These are phyloP conservation scores for Coniochaeta sp. DNA, from an alignment of 2,329 filamentous ascomycete genomes.

Conservation along the genomic window DNA sequence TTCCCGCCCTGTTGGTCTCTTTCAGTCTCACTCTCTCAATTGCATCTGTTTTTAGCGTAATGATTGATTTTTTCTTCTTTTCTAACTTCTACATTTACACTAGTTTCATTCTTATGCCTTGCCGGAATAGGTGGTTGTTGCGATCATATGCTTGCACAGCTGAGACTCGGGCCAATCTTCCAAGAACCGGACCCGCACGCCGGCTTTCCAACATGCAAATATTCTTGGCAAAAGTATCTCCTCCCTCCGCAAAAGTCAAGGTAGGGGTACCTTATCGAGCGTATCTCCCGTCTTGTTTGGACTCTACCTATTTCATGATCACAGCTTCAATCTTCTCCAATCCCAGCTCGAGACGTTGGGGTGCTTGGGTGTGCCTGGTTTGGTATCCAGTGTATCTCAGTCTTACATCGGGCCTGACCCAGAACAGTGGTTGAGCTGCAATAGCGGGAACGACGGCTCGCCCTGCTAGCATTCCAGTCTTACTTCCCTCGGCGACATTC, in stretches of 20 bases:
- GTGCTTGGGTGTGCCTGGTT: not conserved
- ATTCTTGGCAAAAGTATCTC: not conserved
- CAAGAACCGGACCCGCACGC: not conserved
- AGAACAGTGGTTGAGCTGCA: conserved; percentile 1
- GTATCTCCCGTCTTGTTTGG: not conserved
- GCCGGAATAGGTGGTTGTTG: not conserved
- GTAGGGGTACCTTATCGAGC: not conserved
- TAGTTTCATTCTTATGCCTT: not conserved
- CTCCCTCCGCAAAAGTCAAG: no score
- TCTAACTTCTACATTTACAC: not conserved
- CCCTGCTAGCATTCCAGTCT: not conserved
- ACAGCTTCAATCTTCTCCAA: not conserved
- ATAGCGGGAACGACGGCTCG: conserved; percentile 1
- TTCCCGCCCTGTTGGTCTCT: no score
- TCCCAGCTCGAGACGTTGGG: not conserved
- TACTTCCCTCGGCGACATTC: not conserved
- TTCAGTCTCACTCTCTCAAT: no score
- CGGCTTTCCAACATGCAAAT: not conserved
- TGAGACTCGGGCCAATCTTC: not conserved
- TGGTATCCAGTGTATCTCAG: no score
- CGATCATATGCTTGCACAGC: not conserved
- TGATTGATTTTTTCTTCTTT: no score
- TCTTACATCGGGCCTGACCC: not conserved
- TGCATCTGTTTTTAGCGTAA: no score
- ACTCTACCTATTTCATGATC: no score